Percentiles rank a stretch among this genome's conserved stretches.
phyloP scores from a whole-genome alignment of 805 yeast genomes.

The Pichia gijzeniarum region DNA sequence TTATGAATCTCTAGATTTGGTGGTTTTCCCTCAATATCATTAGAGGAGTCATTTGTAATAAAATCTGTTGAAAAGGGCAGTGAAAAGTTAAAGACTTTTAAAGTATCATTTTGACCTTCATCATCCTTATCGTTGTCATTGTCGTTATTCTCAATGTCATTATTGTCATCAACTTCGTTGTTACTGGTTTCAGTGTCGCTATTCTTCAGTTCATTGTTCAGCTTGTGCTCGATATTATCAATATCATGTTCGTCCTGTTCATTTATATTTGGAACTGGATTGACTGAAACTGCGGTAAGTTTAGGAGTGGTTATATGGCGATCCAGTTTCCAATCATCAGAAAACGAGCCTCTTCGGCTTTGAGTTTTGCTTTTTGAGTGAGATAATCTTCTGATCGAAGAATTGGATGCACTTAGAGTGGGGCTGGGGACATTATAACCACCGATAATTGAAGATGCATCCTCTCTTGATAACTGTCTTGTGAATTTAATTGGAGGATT shows the following conservation, averaged over 20 bases:
- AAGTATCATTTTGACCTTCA: conserved; percentile 17
- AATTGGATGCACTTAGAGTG: not conserved
- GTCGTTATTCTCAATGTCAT: conserved; percentile 19
- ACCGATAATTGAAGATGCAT: conserved; percentile 18
- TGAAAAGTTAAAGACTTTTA: conserved; percentile 45
- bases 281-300: too few species aligned
- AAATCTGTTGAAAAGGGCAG: conserved; percentile 47
- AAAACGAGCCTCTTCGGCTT: not conserved
- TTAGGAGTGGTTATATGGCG: too few species aligned
- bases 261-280: too few species aligned
- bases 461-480: conserved; percentile 8
- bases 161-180: conserved; percentile 2
- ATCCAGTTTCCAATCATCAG: not conserved
- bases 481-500: not conserved
- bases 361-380: not conserved
- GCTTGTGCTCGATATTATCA: too few species aligned
- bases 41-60: not conserved
- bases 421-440: conserved; percentile 9
- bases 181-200: conserved; percentile 26
- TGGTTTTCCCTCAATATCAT: not conserved
- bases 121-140: conserved; percentile 30
- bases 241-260: too few species aligned
- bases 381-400: not conserved
- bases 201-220: conserved; percentile 13
- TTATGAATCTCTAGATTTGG: too few species aligned